Evolutionary conservation across 345 rosid species (phyloP), one percentile per base, ranked within the genome.

Genomic region (Toxicodendron radicans): DNA sequence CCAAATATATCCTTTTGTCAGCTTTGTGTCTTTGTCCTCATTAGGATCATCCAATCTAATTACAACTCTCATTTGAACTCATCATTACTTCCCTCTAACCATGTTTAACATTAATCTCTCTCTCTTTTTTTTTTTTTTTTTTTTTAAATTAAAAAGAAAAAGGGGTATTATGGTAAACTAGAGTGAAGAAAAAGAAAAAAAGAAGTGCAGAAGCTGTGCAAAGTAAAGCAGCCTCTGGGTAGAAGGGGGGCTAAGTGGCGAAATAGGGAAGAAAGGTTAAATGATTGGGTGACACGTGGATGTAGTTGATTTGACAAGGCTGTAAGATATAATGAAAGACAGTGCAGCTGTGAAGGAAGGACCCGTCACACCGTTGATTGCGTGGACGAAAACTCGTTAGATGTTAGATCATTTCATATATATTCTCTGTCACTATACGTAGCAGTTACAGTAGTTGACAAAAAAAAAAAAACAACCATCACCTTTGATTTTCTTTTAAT

Each of bases 301-400:
- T 2, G 1, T 0, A 0, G 7, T 7, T 59, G 83, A 87, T 82
- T 83, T 56, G 80, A 73, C 71, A 27, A 7, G 64, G 61, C 33
- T n/a, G 43, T 66, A n/a, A n/a, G n/a, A n/a, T n/a, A n/a, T n/a
- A n/a, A n/a, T n/a, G n/a, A n/a, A n/a, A 58, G 60, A 33, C 53
- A 41, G 45, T 18, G 77, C 70, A 46, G 76, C 51, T 24, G 73
- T 46, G 41, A 49, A 14, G 0, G 68, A 54, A 80, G 58, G 83
- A 79, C 78, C 79, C 67, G 81, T 87, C 91, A 85, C 91, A 85
- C 85, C 89, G 83, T 79, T 79, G 86, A 82, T 88, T 77, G 89
- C 89, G 91, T 88, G 85, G 91, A 85, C 84, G 89, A 81, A 79
- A 82, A 21, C 83, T 74, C 69, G 20, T 54, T 27, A 16, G 41